These are phyloP conservation scores for Phytomonas sp. DNA, from an alignment of 208 protist genomes.

Conservation along the genomic window DNA sequence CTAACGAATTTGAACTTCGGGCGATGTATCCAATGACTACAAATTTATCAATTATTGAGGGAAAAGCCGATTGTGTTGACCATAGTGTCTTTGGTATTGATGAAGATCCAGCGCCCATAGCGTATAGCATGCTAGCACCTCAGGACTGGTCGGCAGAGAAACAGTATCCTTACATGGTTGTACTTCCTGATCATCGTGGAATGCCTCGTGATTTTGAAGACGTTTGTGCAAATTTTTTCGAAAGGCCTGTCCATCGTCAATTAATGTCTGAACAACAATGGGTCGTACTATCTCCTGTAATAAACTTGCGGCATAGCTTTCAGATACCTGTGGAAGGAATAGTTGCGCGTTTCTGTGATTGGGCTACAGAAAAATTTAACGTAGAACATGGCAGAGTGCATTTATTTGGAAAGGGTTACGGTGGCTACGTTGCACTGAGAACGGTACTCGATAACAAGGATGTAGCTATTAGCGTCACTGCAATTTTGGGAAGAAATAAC, in stretches of 20 bases:
- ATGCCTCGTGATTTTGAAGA: conserved; percentile 79
- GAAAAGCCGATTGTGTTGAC: conserved; percentile 75
- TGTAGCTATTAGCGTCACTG: conserved; percentile 62
- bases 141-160: conserved; percentile 42
- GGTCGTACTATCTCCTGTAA: conserved; percentile 69
- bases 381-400: conserved; percentile 74
- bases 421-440: conserved; percentile 65
- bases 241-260: conserved; percentile 52
- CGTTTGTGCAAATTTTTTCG: conserved; percentile 84
- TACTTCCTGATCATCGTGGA: conserved; percentile 67
- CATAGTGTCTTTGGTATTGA: conserved; percentile 60
- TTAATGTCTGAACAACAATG: conserved; percentile 66
- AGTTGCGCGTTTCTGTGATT: conserved; percentile 81
- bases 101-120: conserved; percentile 53
- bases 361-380: conserved; percentile 64
- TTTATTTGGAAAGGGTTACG: conserved; percentile 81
- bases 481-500: conserved; percentile 61
- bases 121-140: conserved; percentile 73
- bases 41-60: conserved; percentile 47
- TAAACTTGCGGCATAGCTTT: conserved; percentile 74
- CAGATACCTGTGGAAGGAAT: conserved; percentile 72
- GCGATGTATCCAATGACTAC: conserved; percentile 73
- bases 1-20: conserved; percentile 79
- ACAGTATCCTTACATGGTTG: conserved; percentile 77
- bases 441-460: conserved; percentile 73